phyloP scores from a whole-genome alignment of 2,329 filamentous ascomycete species.

The Penicillium sp. region DNA sequence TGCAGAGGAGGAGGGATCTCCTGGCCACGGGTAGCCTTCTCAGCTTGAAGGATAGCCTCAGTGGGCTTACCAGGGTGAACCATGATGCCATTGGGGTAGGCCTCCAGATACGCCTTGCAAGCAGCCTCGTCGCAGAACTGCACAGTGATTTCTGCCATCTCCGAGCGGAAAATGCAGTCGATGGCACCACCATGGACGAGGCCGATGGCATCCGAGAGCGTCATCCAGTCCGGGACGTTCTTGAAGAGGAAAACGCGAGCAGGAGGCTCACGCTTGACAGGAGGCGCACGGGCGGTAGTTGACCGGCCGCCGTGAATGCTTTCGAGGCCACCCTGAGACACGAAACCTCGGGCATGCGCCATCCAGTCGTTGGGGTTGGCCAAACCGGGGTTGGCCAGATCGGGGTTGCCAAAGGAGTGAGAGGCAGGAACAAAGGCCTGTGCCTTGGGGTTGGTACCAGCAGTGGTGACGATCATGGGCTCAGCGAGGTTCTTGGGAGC shows the following conservation, averaged over 20 bases:
- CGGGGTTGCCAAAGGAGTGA: background rate
- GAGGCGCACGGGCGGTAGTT: background rate
- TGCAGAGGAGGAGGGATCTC: conserved; percentile 50
- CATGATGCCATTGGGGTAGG: conserved; percentile 46
- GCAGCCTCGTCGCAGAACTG: conserved; percentile 44
- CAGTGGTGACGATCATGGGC: background rate
- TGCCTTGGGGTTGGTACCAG: conserved; percentile 1
- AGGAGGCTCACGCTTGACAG: conserved; percentile 9
- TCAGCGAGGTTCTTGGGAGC: too few relatives aligned
- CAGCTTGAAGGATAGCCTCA: background rate
- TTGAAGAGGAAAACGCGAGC: conserved; percentile 43
- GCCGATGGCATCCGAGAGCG: conserved; percentile 42
- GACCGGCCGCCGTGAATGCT: background rate
- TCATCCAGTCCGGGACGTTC: conserved; percentile 43
- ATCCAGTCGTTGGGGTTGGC: conserved; percentile 8
- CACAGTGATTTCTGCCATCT: conserved; percentile 39
- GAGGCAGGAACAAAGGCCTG: background rate
- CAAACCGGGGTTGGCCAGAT: background rate
- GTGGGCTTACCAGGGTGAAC: conserved; percentile 49
- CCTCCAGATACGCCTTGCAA: conserved; percentile 45
- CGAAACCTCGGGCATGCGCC: background rate
- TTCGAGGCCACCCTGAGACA: background rate
- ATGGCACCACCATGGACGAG: conserved; percentile 48
- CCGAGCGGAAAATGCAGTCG: conserved; percentile 39
- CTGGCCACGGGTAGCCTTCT: background rate